Conservation (phyloP, 177 flowering plant species). For the Tripterygium wilfordii region DNA sequence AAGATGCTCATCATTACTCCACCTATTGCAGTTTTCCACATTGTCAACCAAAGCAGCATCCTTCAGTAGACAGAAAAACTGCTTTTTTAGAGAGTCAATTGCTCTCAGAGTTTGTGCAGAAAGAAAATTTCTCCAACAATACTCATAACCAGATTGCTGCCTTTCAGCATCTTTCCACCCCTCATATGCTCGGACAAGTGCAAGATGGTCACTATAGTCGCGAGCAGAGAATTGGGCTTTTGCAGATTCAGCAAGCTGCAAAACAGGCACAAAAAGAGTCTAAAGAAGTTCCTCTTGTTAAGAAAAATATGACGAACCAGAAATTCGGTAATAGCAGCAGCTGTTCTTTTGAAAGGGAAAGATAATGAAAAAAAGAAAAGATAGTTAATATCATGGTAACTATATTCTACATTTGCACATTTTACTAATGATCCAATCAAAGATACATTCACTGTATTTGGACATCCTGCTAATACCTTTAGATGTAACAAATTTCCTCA, state of each 20-base stretch:
- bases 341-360: no score
- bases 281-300: background rate
- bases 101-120: slow-evolving; percentile 57
- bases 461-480: no score
- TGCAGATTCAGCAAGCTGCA: slow-evolving; percentile 86
- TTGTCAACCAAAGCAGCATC: slow-evolving; percentile 49
- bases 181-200: slow-evolving; percentile 79
- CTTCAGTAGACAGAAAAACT: slow-evolving; percentile 52
- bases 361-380: no score
- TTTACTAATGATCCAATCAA: no score
- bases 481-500: no score
- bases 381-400: no score
- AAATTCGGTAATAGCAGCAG: no score
- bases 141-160: slow-evolving; percentile 64
- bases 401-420: no score
- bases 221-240: slow-evolving; percentile 65
- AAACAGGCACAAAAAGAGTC: slow-evolving; percentile 3
- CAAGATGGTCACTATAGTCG: slow-evolving; percentile 82
- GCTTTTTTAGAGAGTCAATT: slow-evolving; percentile 60
- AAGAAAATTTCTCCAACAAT: slow-evolving; percentile 74
- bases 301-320: background rate
- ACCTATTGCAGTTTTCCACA: slow-evolving; percentile 32
- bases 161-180: slow-evolving; percentile 95
- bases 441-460: no score
- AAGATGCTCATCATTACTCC: slow-evolving; percentile 58